These are phyloP conservation scores for Asterophora lycoperdoides DNA, from an alignment of 768 basidiomycete genomes.

Conservation along the genomic window DNA sequence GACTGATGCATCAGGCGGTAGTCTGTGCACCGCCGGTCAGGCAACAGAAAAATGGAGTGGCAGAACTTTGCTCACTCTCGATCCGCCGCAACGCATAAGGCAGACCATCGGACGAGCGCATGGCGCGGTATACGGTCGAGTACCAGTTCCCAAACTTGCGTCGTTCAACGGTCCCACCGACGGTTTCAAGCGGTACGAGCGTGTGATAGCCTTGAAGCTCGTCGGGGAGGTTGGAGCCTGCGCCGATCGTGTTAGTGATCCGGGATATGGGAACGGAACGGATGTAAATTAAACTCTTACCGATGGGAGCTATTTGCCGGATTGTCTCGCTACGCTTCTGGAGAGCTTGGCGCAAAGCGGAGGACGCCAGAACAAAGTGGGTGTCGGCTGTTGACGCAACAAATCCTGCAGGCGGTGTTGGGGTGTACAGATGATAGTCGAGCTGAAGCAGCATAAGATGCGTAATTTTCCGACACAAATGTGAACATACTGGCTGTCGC, in stretches of 20 bases:
- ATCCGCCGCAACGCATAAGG: slow-evolving; percentile 78
- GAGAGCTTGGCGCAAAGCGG: slow-evolving; percentile 39
- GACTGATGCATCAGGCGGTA: slow-evolving; percentile 78
- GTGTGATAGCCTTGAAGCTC: slow-evolving; percentile 91
- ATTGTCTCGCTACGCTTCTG: slow-evolving; percentile 63
- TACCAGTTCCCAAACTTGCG: slow-evolving; percentile 83
- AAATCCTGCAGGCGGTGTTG: slow-evolving; percentile 54
- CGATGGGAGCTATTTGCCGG: slow-evolving; percentile 42
- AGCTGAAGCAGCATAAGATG: slow-evolving; percentile 45
- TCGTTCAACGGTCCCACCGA: slow-evolving; percentile 43
- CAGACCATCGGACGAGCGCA: slow-evolving; percentile 68
- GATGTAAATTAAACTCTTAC: slow-evolving; percentile 14
- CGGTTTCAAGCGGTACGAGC: slow-evolving; percentile 71
- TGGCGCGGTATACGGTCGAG: slow-evolving; percentile 81
- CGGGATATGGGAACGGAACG: background rate
- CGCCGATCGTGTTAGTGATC: slow-evolving; percentile 28
- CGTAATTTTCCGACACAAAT: background rate
- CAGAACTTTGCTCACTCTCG: slow-evolving; percentile 60
- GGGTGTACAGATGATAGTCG: slow-evolving; percentile 90
- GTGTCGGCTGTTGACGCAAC: slow-evolving; percentile 37
- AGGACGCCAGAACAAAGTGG: slow-evolving; percentile 67
- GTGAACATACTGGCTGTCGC: slow-evolving; percentile 60
- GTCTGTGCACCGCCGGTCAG: slow-evolving; percentile 40
- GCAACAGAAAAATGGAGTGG: slow-evolving; percentile 5
- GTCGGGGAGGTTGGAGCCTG: slow-evolving; percentile 65